Evolutionary conservation across 257 asterid genomes (phyloP).

Genomic region (Fraxinus pennsylvanica): DNA sequence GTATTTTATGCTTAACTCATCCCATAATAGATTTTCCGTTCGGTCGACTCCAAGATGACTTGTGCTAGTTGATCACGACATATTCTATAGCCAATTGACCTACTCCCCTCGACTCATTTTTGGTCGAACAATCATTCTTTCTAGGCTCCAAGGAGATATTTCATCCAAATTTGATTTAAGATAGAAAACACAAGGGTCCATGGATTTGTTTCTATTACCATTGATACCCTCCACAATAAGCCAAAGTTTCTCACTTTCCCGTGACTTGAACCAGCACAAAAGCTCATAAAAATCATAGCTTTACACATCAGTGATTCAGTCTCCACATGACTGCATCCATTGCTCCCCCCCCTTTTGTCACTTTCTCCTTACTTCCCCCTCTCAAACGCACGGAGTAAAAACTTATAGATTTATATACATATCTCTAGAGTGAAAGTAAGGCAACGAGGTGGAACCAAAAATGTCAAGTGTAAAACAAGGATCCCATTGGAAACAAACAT

Average conservation of each 20-base stretch:
- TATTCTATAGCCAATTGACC: neutral
- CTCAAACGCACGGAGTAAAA: neutral
- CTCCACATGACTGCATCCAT: constrained; percentile 2
- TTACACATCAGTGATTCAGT: neutral
- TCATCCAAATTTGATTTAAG: neutral
- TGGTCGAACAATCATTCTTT: neutral
- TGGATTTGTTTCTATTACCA: neutral
- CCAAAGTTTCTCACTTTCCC: constrained; percentile 1
- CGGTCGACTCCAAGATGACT: neutral
- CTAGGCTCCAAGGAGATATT: neutral
- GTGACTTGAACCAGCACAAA: neutral
- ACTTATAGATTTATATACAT: neutral
- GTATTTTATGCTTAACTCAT: too few species aligned
- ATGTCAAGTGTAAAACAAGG: neutral
- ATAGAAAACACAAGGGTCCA: neutral
- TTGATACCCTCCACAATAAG: neutral
- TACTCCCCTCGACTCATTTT: neutral
- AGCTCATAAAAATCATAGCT: neutral
- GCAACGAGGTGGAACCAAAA: neutral
- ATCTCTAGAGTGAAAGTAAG: neutral
- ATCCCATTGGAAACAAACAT: constrained; percentile 9
- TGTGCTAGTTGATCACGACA: neutral
- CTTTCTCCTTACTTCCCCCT: constrained; percentile 9
- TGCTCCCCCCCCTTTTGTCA: constrained; percentile 25
- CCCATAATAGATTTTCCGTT: neutral